Evolutionary conservation across 331 rosid species (phyloP).

Genomic region (Spiraea crenata): DNA sequence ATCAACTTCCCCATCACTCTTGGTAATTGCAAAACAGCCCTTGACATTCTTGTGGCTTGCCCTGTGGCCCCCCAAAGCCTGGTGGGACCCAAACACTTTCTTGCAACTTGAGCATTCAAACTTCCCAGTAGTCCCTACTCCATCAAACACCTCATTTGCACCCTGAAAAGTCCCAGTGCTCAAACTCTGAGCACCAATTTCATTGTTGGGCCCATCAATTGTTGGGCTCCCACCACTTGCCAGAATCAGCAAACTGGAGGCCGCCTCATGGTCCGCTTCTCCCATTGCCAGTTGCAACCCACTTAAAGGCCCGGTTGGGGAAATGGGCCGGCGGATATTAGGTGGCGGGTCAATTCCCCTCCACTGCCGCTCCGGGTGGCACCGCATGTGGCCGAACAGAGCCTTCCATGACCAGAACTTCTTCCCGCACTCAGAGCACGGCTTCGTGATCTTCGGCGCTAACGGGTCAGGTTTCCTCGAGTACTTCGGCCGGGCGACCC

Average conservation of each 20-base stretch:
- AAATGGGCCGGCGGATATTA: slow-evolving; percentile 6
- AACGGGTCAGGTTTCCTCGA: slow-evolving; percentile 31
- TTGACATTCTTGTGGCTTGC: slow-evolving; percentile 76
- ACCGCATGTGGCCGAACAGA: slow-evolving; percentile 88
- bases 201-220: neutral
- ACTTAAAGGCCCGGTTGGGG: neutral
- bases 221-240: slow-evolving; percentile 30
- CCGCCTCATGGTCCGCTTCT: slow-evolving; percentile 57
- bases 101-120: slow-evolving; percentile 78
- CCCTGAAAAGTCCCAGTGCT: neutral
- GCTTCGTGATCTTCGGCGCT: slow-evolving; percentile 45
- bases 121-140: neutral
- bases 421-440: slow-evolving; percentile 76
- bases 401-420: slow-evolving; percentile 88
- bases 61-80: slow-evolving; percentile 79
- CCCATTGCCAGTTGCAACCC: slow-evolving; percentile 23
- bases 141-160: neutral
- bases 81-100: slow-evolving; percentile 72
- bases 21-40: slow-evolving; percentile 61
- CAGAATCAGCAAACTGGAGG: slow-evolving; percentile 52
- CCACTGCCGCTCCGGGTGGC: slow-evolving; percentile 94
- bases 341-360: slow-evolving; percentile 80
- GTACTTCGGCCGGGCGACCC: slow-evolving; percentile 25
- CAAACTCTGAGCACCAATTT: neutral
- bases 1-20: slow-evolving; percentile 15